Percentiles rank a stretch among this genome's conserved stretches.
phyloP scores from a whole-genome alignment of 805 yeast species.

The Candida insectorum region DNA sequence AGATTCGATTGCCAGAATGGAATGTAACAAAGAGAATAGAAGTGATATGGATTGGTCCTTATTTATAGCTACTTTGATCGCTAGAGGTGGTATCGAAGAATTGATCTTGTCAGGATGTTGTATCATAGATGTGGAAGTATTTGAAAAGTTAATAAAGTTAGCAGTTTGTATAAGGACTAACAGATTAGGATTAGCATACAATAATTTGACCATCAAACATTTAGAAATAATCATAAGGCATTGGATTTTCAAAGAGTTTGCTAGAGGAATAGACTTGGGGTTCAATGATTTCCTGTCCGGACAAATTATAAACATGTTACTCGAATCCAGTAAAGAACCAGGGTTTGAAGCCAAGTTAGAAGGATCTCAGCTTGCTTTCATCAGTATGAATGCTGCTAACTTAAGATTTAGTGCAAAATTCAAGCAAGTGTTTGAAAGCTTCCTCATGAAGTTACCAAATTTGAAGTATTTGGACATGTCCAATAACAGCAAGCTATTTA shows the following conservation, averaged over 20 bases:
- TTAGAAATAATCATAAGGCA: conserved; percentile 47
- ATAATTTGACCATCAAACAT: conserved; percentile 61
- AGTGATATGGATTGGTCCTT: conserved; percentile 82
- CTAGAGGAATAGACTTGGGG: conserved; percentile 78
- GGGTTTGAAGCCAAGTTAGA: conserved; percentile 17
- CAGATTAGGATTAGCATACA: conserved; percentile 75
- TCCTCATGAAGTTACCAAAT: conserved; percentile 51
- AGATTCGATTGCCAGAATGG: conserved; percentile 38
- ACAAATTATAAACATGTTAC: conserved; percentile 32
- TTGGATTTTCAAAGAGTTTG: conserved; percentile 51
- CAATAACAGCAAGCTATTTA: conserved; percentile 60
- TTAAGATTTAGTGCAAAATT: conserved; percentile 45
- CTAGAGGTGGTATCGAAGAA: conserved; percentile 77
- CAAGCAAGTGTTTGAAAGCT: conserved; percentile 49
- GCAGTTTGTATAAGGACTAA: conserved; percentile 55
- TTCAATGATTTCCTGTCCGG: conserved; percentile 63
- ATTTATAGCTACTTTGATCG: conserved; percentile 63
- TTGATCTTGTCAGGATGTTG: conserved; percentile 75
- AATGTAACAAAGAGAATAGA: conserved; percentile 51
- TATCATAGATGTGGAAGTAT: conserved; percentile 51
- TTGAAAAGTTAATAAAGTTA: conserved; percentile 51
- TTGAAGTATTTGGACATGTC: conserved; percentile 76
- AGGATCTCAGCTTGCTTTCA: conserved; percentile 32
- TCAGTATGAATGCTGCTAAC: conserved; percentile 66
- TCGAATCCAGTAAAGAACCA: conserved; percentile 24